phyloP scores from a whole-genome alignment of 1,284 basidiomycete species.

The Pseudozyma sp. region DNA sequence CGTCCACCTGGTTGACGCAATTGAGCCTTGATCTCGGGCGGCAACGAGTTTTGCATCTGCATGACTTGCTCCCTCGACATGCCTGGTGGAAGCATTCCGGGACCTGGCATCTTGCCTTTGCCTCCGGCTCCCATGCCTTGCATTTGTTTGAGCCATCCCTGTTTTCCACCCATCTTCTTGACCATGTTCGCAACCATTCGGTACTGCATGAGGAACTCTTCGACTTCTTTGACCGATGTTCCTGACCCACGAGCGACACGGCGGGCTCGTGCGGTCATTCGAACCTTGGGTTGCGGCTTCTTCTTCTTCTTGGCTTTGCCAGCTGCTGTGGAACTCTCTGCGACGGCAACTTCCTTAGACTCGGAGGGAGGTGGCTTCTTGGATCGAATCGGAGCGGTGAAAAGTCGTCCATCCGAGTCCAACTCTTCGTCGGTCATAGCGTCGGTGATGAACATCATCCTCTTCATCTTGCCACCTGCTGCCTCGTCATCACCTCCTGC shows the following conservation, averaged over 20 bases:
- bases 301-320: conserved; percentile 54
- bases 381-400: conserved; percentile 53
- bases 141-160: conserved; percentile 73
- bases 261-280: conserved; percentile 71
- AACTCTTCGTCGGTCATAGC: conserved; percentile 94
- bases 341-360: conserved; percentile 31
- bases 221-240: conserved; percentile 95
- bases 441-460: conserved; percentile 98
- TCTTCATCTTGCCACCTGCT: conserved; percentile 85
- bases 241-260: conserved; percentile 93
- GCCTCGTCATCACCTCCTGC: conserved; percentile 81
- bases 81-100: conserved; percentile 63
- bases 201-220: conserved; percentile 82
- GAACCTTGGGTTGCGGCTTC: conserved; percentile 53
- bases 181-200: conserved; percentile 73
- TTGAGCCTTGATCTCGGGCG: conserved; percentile 68
- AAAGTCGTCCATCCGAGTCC: conserved; percentile 86
- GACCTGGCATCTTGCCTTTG: conserved; percentile 52
- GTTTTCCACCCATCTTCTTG: conserved; percentile 95
- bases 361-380: conserved; percentile 30
- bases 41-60: conserved; percentile 66
- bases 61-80: conserved; percentile 64
- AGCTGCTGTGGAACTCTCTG: conserved; percentile 34
- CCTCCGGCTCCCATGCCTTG: conserved; percentile 49
- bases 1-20: conserved; percentile 66